Base-by-base conservation (phyloP, 129 eudicot species). In the Tanacetum coccineum region DNA sequence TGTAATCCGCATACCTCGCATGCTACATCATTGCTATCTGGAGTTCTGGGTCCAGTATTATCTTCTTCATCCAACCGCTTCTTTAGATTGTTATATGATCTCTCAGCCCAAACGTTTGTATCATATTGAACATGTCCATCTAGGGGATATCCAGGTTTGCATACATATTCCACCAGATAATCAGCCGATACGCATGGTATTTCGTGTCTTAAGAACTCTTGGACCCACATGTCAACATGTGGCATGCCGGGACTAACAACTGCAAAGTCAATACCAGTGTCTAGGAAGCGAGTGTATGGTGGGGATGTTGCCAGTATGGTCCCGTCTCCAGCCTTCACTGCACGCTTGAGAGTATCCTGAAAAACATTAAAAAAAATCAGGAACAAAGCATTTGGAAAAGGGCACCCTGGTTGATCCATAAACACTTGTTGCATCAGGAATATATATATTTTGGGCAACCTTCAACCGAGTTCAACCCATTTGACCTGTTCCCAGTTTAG, bases 271-370 rank as follows among this genome's bases (percentile, higher is more conserved):
- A 89, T 59, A 39, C 78, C 79, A 0, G 87, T 78, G 49, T 74
- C 28, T 60, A 94, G 78, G 50, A 86, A 87, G 2, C 97, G 97
- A 3, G 85, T 84, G 80, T 94, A 94, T 15, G 99, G 99, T n/a
- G 99, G 95, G 9, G 95, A 94, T 51, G 99, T 94, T 69, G 99
- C 99, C 39, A 94, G 59, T 58, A 94, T 86, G 18, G 85, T 87
- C 69, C 99, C 99, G 9, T 87, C 99, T 81, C 99, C 99, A 36
- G 97, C 99, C 82, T 84, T 94, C 52, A 94, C 72, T 1, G 69
- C 99, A 17, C 99, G 95, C 76, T 94, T 94, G 20, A 94, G 74
- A 6, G 99, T 94, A 42, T 94, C 99, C 99, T 94, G 86, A 56
- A 36, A n/a, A 71, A 15, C 6, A 19, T 30, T 18, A 53, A n/a